Evolutionary conservation across 352 stramenopile genomes (phyloP), one percentile per base, ranked within the genome.

Genomic region (Globisporangium splendens): DNA sequence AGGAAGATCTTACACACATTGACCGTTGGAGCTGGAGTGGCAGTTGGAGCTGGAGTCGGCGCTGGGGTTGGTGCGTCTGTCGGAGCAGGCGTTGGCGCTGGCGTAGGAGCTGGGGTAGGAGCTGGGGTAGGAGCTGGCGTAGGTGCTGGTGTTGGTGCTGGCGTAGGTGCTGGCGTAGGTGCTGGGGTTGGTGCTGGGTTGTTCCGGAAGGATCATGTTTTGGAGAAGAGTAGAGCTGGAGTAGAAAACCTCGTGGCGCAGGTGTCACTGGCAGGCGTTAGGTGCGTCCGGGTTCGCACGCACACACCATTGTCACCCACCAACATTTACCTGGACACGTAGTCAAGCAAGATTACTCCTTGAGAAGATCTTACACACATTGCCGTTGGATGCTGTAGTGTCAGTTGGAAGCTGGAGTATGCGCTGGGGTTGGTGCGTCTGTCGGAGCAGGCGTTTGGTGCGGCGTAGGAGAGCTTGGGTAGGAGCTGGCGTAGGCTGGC

Each of bases 351-450:
- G 54, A 61, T 1, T n/a, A 47, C 56, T 75, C 33, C n/a, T 57
- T 57, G n/a, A 35, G 56, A 72, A 75, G 50, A 65, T 68, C 10
- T 47, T 33, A 41, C 68, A 75, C 22, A 68, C 54, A 28, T 53
- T 53, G 22, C 47, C 11, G 47, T 35, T 20, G 47, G 47, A 17
- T n/a, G n/a, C n/a, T n/a, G n/a, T n/a, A n/a, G n/a, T n/a, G n/a
- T n/a, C n/a, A n/a, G n/a, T n/a, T n/a, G n/a, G 2, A 28, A 15
- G 35, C 35, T 41, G 35, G 35, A 41, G 35, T 41, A 41, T 7
- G 35, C 10, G 47, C 47, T 18, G 47, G 47, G 24, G 28, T 54
- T n/a, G n/a, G n/a, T n/a, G n/a, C n/a, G n/a, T n/a, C n/a, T n/a
- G n/a, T n/a, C n/a, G n/a, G n/a, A n/a, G n/a, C n/a, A n/a, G n/a